A percentile compares a stretch with the other conserved stretches of the same genome.
These are phyloP conservation scores for Pichia sp. DNA, from an alignment of 1,139 yeast genomes.

Conservation along the genomic window DNA sequence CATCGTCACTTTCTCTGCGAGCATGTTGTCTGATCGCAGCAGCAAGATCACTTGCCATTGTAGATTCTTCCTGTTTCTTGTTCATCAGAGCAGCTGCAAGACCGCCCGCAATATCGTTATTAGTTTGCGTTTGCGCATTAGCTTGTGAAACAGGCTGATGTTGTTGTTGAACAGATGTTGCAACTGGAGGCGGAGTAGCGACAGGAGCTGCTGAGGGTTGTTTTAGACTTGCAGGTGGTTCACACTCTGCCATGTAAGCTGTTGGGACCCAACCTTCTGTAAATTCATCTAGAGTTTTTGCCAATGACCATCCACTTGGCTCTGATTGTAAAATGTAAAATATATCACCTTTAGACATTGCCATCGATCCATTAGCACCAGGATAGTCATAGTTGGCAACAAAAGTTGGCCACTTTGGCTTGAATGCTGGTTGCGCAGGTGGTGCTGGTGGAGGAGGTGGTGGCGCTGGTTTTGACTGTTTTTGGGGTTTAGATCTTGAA, in stretches of 20 bases:
- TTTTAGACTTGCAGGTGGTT: conserved; percentile 32
- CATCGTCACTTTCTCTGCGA: conserved; percentile 64
- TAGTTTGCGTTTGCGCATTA: neutral
- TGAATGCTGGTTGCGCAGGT: conserved; percentile 54
- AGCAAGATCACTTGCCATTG: conserved; percentile 80
- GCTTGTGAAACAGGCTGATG: conserved; percentile 13
- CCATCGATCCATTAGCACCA: conserved; percentile 78
- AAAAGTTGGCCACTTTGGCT: conserved; percentile 69
- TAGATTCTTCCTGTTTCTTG: conserved; percentile 55
- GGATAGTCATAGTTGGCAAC: conserved; percentile 85
- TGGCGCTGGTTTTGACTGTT: conserved; percentile 8
- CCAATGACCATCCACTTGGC: conserved; percentile 90
- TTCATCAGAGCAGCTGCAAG: conserved; percentile 70
- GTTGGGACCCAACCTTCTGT: conserved; percentile 98
- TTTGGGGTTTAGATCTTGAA: conserved; percentile 18
- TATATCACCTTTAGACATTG: conserved; percentile 67
- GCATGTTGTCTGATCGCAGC: conserved; percentile 83
- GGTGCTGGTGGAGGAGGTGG: conserved; percentile 48
- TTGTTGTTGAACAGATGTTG: conserved; percentile 10
- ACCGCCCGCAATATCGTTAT: conserved; percentile 46
- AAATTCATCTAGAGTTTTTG: conserved; percentile 64
- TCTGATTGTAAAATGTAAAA: conserved; percentile 64
- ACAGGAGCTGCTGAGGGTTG: conserved; percentile 15
- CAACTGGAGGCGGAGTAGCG: conserved; percentile 14
- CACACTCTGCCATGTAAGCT: conserved; percentile 69